These are phyloP conservation scores for Cicer bijugum DNA, from an alignment of 306 rosid species.

Conservation along the genomic window DNA sequence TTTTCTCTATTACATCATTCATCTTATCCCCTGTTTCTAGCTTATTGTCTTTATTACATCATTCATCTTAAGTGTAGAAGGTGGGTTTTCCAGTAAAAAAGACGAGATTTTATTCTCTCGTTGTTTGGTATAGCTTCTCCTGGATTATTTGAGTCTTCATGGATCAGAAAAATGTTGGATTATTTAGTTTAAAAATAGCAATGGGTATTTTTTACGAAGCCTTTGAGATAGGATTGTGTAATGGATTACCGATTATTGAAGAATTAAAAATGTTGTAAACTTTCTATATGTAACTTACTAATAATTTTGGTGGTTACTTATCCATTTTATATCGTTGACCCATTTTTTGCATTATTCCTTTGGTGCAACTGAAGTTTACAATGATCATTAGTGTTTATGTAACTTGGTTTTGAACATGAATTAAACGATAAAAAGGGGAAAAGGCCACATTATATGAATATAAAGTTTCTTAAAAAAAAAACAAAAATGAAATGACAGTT, in stretches of 20 bases:
- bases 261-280: not conserved
- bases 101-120: not conserved
- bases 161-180: constrained; percentile 2
- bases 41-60: not conserved
- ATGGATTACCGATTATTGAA: constrained; percentile 3
- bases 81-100: not conserved
- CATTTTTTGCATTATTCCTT: not conserved
- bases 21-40: not conserved
- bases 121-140: not conserved
- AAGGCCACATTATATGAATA: too few species aligned
- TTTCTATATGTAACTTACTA: not conserved
- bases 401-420: not conserved
- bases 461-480: too few species aligned
- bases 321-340: not conserved
- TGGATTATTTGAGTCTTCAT: not conserved
- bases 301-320: not conserved
- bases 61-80: constrained; percentile 1
- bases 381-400: not conserved
- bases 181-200: not conserved
- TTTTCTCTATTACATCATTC: not conserved
- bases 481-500: too few species aligned
- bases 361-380: not conserved
- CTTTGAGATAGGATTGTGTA: constrained; percentile 1
- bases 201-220: constrained; percentile 38
- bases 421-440: too few species aligned